A percentile compares a stretch with the other conserved stretches of the same genome.
Conservation (phyloP, 345 rosid species). For the Hirschfeldia incana region DNA sequence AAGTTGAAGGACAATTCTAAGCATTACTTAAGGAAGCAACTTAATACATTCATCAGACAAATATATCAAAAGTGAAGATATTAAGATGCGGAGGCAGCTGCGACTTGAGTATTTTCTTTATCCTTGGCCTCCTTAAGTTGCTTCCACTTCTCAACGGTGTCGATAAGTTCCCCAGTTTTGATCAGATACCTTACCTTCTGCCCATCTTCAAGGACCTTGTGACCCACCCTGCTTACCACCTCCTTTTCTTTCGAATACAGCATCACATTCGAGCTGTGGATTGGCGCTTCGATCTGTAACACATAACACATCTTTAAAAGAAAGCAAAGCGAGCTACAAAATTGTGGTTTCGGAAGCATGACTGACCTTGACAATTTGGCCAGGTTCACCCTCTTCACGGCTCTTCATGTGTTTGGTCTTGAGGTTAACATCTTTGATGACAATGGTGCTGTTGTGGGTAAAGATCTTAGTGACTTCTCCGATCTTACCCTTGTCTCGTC, state of each 20-base stretch:
- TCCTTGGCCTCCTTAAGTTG: slow-evolving; percentile 62
- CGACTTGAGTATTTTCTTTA: slow-evolving; percentile 60
- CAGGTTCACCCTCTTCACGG: slow-evolving; percentile 80
- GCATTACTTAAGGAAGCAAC: neutral
- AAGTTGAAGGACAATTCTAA: neutral
- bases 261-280: slow-evolving; percentile 98
- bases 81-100: slow-evolving; percentile 34
- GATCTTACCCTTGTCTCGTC: slow-evolving; percentile 81
- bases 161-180: slow-evolving; percentile 88
- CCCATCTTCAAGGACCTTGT: slow-evolving; percentile 72
- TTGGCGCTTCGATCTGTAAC: slow-evolving; percentile 85
- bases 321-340: neutral
- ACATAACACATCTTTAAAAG: neutral
- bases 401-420: slow-evolving; percentile 94
- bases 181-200: slow-evolving; percentile 66
- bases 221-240: slow-evolving; percentile 80
- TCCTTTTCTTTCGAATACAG: slow-evolving; percentile 80
- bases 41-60: slow-evolving; percentile 16
- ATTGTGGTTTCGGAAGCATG: neutral
- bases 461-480: slow-evolving; percentile 77
- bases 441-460: slow-evolving; percentile 74
- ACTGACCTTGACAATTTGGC: slow-evolving; percentile 82
- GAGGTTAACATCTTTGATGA: slow-evolving; percentile 77
- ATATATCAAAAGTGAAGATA: neutral
- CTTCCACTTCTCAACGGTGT: slow-evolving; percentile 71